Evolutionary conservation across 345 rosid genomes (phyloP), one percentile per base, ranked within the genome.

Genomic region (Cochlearia excelsa): DNA sequence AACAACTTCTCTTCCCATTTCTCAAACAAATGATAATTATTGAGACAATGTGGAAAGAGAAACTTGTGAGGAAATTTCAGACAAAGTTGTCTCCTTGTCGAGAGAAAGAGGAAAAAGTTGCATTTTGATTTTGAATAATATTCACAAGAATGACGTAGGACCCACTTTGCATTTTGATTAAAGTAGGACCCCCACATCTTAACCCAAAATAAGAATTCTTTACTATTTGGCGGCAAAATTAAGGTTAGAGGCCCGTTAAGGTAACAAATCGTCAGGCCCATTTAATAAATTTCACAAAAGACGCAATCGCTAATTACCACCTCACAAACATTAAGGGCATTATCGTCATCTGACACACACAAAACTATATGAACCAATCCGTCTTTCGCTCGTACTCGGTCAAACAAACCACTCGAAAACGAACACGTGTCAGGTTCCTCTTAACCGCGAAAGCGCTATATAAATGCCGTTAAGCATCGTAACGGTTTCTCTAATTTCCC

Each of bases 1-100:
- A 43, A 69, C 71, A 60, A 81, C 80, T 60, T 84, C 85, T 73
- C 83, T 80, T 60, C 96, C 96, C 98, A 90, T 90, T 69, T 70
- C 71, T 75, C 94, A n/a, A 23, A 41, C 16, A 66, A 41, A 49
- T 63, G 49, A 50, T 39, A 30, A 57, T 1, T 2, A 45, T 63
- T 3, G n/a, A n/a, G n/a, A n/a, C n/a, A n/a, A n/a, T 42, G 5
- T 54, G 4, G 0, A 39, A 30, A 64, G 48, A 53, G 57, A 16
- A 27, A 37, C 66, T 65, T 70, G 66, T 65, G 70, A 71, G 66
- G 47, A 71, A 59, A 58, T 52, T 65, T 39, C 70, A 64, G 75
- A 71, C 70, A 58, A 63, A 63, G 30, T 44, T 66, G 57, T 69
- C 74, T 77, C 56, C 63, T n/a, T n/a, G n/a, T n/a, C n/a, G n/a